Percentiles rank a stretch among this genome's conserved stretches.
Evolutionary conservation across 2,329 filamentous ascomycete genomes (phyloP).

Genomic region (Cladophialophora carrionii): DNA sequence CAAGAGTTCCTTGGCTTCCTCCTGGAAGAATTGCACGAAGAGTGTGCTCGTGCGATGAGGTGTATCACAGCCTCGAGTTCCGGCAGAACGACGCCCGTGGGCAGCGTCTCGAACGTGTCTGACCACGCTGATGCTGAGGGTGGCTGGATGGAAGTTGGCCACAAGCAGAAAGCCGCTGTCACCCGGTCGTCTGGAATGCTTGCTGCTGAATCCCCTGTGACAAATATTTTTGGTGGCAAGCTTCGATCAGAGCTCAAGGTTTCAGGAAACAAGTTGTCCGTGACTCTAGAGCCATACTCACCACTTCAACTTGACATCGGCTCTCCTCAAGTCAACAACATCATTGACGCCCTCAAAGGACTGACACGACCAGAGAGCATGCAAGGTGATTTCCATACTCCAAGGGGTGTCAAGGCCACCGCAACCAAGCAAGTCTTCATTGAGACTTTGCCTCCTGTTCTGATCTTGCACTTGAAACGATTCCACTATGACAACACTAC

Average conservation of each 20-base stretch:
- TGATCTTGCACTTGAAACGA: slow-evolving; percentile 93
- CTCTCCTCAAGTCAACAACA: slow-evolving; percentile 81
- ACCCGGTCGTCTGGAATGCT: slow-evolving; percentile 82
- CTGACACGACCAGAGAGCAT: slow-evolving; percentile 82
- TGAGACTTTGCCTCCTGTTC: slow-evolving; percentile 83
- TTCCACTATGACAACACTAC: slow-evolving; percentile 92
- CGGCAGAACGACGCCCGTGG: slow-evolving; percentile 51
- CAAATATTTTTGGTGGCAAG: slow-evolving; percentile 91
- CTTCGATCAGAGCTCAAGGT: slow-evolving; percentile 87
- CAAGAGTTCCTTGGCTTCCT: slow-evolving; percentile 96
- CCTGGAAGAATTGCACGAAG: slow-evolving; percentile 88
- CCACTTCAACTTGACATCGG: slow-evolving; percentile 94
- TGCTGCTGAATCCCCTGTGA: slow-evolving; percentile 77
- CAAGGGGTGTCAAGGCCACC: slow-evolving; percentile 72
- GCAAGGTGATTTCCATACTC: slow-evolving; percentile 80
- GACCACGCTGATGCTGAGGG: slow-evolving; percentile 54
- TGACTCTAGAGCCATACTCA: slow-evolving; percentile 91
- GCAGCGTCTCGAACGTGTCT: slow-evolving; percentile 50
- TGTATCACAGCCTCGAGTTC: slow-evolving; percentile 50
- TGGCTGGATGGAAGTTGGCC: slow-evolving; percentile 94
- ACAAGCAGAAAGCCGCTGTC: slow-evolving; percentile 82
- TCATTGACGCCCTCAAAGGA: slow-evolving; percentile 84
- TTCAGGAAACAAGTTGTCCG: slow-evolving; percentile 82
- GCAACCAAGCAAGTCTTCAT: slow-evolving; percentile 96
- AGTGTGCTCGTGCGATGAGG: slow-evolving; percentile 78